phyloP scores from a whole-genome alignment of 345 rosid species.

The Turnera subulata region DNA sequence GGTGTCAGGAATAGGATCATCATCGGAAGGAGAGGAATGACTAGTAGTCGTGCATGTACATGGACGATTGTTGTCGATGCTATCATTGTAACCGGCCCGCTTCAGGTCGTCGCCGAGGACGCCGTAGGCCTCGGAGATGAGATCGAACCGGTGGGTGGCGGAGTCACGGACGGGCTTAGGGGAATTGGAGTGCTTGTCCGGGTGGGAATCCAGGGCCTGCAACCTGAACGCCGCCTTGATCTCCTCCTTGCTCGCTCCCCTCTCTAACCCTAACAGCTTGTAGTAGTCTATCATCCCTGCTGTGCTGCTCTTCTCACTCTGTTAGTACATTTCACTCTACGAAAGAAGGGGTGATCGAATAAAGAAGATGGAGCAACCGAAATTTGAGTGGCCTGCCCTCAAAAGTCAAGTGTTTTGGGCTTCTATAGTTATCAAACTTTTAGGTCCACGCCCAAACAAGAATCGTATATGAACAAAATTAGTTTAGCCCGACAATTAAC shows the following conservation, averaged over 20 bases:
- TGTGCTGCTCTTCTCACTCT: too few relatives aligned
- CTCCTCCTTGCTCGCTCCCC: slow-evolving; percentile 67
- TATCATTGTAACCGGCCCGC: slow-evolving; percentile 60
- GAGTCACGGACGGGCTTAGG: slow-evolving; percentile 41
- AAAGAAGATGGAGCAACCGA: too few relatives aligned
- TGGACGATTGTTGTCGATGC: too few relatives aligned
- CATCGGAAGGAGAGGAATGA: slow-evolving; percentile 15
- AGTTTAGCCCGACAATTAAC: too few relatives aligned
- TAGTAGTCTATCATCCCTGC: slow-evolving; percentile 90
- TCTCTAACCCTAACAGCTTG: slow-evolving; percentile 52
- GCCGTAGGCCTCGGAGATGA: slow-evolving; percentile 79
- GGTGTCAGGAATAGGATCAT: too few relatives aligned
- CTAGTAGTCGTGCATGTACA: slow-evolving; percentile 8
- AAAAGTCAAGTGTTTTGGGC: too few relatives aligned
- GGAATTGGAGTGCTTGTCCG: slow-evolving; percentile 78
- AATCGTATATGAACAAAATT: too few relatives aligned
- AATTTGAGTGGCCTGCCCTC: too few relatives aligned
- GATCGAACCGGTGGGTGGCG: slow-evolving; percentile 69
- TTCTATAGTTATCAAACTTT: too few relatives aligned
- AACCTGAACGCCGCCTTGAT: slow-evolving; percentile 75
- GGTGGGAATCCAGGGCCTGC: slow-evolving; percentile 69
- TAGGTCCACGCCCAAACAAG: too few relatives aligned
- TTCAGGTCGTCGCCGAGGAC: slow-evolving; percentile 55
- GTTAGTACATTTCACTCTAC: too few relatives aligned
- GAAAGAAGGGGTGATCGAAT: too few relatives aligned